Evolutionary conservation across 768 basidiomycete genomes (phyloP).

Genomic region (Jaapia argillacea): DNA sequence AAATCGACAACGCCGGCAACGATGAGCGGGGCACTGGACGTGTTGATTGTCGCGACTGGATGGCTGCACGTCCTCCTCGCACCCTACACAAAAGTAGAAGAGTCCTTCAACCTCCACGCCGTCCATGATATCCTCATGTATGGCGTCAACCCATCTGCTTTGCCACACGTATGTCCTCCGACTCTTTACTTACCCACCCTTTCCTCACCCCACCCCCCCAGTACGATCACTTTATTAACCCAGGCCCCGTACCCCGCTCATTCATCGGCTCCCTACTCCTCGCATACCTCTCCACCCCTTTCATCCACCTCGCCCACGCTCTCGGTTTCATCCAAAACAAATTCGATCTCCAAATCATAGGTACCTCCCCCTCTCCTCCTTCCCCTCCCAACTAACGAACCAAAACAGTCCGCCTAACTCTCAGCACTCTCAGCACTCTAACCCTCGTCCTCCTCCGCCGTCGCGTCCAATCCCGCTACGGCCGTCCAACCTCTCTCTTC

Average conservation of each 20-base stretch:
- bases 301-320: constrained; percentile 29
- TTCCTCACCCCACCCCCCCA: constrained; percentile 18
- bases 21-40: constrained; percentile 36
- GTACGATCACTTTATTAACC: constrained; percentile 88
- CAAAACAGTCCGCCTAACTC: constrained; percentile 56
- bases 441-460: constrained; percentile 55
- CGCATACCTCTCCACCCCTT: constrained; percentile 43
- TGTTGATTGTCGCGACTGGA: constrained; percentile 35
- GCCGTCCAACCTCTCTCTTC: constrained; percentile 39
- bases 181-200: background rate
- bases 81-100: constrained; percentile 95
- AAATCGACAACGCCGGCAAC: background rate
- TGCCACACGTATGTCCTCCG: constrained; percentile 37
- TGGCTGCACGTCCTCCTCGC: constrained; percentile 68
- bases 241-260: constrained; percentile 83
- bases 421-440: constrained; percentile 56
- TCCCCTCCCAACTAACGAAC: background rate
- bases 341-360: constrained; percentile 57
- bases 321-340: constrained; percentile 42
- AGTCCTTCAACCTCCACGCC: constrained; percentile 92
- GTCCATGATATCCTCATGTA: constrained; percentile 80
- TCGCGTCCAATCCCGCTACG: constrained; percentile 56
- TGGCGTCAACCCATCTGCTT: constrained; percentile 34
- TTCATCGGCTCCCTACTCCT: constrained; percentile 74
- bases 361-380: constrained; percentile 30